Evolutionary conservation across 805 yeast genomes (phyloP).

Genomic region (Starmerella sp.): DNA sequence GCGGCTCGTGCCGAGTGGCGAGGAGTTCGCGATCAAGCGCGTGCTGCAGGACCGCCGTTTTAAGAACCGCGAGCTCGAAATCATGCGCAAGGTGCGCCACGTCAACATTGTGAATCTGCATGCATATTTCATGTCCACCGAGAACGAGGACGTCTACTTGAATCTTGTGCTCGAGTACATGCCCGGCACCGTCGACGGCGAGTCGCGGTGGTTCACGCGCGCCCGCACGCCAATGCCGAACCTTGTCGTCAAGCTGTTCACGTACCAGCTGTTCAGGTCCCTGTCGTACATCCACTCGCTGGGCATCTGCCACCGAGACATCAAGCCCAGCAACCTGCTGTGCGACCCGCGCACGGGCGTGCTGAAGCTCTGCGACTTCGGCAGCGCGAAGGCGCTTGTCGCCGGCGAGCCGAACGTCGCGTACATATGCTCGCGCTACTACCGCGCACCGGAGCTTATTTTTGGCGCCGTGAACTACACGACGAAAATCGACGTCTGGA

Average conservation of each 20-base stretch:
- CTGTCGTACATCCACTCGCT: constrained; percentile 52
- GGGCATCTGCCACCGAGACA: constrained; percentile 80
- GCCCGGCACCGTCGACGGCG: constrained; percentile 92
- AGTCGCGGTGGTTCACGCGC: constrained; percentile 58
- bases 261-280: constrained; percentile 68
- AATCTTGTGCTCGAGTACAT: constrained; percentile 83
- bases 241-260: constrained; percentile 78
- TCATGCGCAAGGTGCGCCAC: constrained; percentile 83
- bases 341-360: constrained; percentile 78
- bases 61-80: constrained; percentile 92
- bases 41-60: constrained; percentile 94
- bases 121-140: constrained; percentile 74
- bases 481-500: constrained; percentile 94
- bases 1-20: constrained; percentile 57
- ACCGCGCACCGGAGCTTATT: constrained; percentile 93
- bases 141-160: constrained; percentile 72
- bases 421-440: constrained; percentile 91
- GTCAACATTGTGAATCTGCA: constrained; percentile 77
- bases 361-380: constrained; percentile 90
- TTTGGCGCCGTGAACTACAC: constrained; percentile 96
- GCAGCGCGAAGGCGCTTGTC: constrained; percentile 81
- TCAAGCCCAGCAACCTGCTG: constrained; percentile 78
- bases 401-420: constrained; percentile 91
- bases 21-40: constrained; percentile 82
- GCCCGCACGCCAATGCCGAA: constrained; percentile 68